phyloP scores from a whole-genome alignment of 805 yeast genomes.

The Phaffomyces opuntiae region DNA sequence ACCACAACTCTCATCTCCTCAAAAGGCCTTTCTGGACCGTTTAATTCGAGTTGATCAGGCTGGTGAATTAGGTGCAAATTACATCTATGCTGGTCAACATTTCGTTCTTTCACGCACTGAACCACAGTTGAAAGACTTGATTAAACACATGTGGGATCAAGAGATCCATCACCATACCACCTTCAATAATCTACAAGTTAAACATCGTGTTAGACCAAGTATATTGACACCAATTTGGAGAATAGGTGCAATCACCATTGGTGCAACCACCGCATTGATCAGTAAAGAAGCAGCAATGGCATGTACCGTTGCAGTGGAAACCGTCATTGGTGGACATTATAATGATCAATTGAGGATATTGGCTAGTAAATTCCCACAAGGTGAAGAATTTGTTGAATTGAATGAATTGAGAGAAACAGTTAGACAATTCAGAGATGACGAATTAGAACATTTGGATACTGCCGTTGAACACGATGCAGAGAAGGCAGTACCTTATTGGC shows the following conservation, averaged over 20 bases:
- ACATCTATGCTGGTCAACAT: conserved; percentile 88
- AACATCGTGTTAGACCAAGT: conserved; percentile 85
- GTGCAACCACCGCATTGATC: conserved; percentile 76
- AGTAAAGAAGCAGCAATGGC: conserved; percentile 99
- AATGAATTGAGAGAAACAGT: conserved; percentile 52
- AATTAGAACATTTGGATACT: conserved; percentile 89
- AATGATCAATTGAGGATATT: conserved; percentile 81
- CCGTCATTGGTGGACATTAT: conserved; percentile 95
- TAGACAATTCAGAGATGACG: conserved; percentile 83
- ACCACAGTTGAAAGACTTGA: conserved; percentile 49
- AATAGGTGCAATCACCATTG: conserved; percentile 80
- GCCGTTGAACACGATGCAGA: conserved; percentile 91
- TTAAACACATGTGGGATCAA: conserved; percentile 93
- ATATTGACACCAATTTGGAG: conserved; percentile 91
- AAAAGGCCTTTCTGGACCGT: conserved; percentile 63
- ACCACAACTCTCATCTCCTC: conserved; percentile 34
- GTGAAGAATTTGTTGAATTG: conserved; percentile 47
- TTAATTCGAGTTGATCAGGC: conserved; percentile 93
- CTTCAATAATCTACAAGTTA: conserved; percentile 68
- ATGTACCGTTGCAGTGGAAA: conserved; percentile 97
- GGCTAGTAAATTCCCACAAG: conserved; percentile 49
- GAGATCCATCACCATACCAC: conserved; percentile 87
- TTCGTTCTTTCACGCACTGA: conserved; percentile 59
- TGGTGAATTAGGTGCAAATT: conserved; percentile 94
- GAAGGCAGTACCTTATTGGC: conserved; percentile 84